Evolutionary conservation across 2,329 filamentous ascomycete genomes (phyloP), one percentile per base, ranked within the genome.

Genomic region (Chaetoscypha palmicola): DNA sequence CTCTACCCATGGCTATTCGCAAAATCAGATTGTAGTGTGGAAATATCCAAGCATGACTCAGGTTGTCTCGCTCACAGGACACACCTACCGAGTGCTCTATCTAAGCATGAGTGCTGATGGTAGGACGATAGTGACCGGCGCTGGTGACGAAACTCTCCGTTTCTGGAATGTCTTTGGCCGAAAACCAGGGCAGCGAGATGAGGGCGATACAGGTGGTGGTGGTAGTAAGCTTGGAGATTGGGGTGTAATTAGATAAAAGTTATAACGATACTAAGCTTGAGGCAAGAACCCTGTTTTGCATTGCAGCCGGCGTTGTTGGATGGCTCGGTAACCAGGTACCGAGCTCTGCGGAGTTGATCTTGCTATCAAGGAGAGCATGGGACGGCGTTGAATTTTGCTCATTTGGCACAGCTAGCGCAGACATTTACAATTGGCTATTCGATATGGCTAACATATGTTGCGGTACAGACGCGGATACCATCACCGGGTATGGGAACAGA

Each of bases 1-100:
- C 43, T 91, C 85, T 39, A 98, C 92, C 1, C 92, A 98, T 61
- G 92, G 92, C 5, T 98, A 96, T 68, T 91, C 84, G 55, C 92
- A 98, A 62, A 96, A 98, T 63, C 92, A 97, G 65, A 96, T 98
- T 57, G 91, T 97, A 28, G 88, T 98, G 43, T 98, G 92, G 92
- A 98, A 98, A 62, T 98, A 98, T 61, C 92, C 92, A 1, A 90
- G 84, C 54, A 97, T 98, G 92, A 88, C 88, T 38, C 92, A 97
- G 63, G 89, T 98, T 7, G 91, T 88, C 31, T 94, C 87, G 54
- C 71, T 98, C 35, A 98, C 92, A 0, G 92, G 92, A 0, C 92
- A 98, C 64, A 98, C 92, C 1, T 97, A 94, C 66, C 84, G 92
- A 59, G 92, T 98, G 10, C 73, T 98, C 2, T 98, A 97, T 63